Conservation (phyloP, 2,329 filamentous ascomycete genomes). For the Colletotrichum sidae region DNA sequence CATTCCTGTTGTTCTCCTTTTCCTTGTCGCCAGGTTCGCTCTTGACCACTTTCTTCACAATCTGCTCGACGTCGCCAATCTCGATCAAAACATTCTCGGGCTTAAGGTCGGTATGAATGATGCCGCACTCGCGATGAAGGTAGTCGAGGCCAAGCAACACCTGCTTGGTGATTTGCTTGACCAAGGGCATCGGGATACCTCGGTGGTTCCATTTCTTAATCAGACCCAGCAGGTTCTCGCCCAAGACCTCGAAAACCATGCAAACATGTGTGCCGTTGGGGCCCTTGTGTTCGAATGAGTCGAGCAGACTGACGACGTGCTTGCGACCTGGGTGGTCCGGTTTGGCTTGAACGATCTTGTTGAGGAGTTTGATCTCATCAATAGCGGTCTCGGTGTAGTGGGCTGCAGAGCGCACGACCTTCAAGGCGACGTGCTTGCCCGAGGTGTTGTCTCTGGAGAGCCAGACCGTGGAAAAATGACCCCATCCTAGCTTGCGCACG, state of each 20-base stretch:
- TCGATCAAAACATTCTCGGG: slow-evolving; percentile 99
- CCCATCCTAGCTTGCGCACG: slow-evolving; percentile 96
- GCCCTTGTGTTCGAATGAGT: slow-evolving; percentile 97
- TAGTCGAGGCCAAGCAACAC: slow-evolving; percentile 96
- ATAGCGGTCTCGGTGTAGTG: slow-evolving; percentile 99
- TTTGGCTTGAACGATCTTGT: slow-evolving; percentile 95
- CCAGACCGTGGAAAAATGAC: slow-evolving; percentile 98
- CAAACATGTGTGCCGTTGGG: slow-evolving; percentile 97
- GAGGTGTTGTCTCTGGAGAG: slow-evolving; percentile 84
- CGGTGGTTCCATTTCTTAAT: slow-evolving; percentile 99
- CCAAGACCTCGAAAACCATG: slow-evolving; percentile 99
- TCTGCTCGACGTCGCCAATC: slow-evolving; percentile 98
- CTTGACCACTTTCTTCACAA: slow-evolving; percentile 95
- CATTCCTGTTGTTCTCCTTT: slow-evolving; percentile 93
- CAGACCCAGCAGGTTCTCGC: slow-evolving; percentile 92
- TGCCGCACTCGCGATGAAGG: slow-evolving; percentile 96
- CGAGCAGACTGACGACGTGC: slow-evolving; percentile 94
- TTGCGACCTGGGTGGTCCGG: slow-evolving; percentile 93
- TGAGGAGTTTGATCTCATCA: slow-evolving; percentile 98
- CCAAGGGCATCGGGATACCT: slow-evolving; percentile 94
- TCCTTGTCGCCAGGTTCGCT: slow-evolving; percentile 80
- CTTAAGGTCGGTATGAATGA: slow-evolving; percentile 98
- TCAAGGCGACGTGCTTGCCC: slow-evolving; percentile 95
- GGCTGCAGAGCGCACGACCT: slow-evolving; percentile 95
- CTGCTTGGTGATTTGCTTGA: slow-evolving; percentile 99